Base-by-base conservation (phyloP, 2,329 filamentous ascomycete species). In the Aspergillus fumigatus region DNA sequence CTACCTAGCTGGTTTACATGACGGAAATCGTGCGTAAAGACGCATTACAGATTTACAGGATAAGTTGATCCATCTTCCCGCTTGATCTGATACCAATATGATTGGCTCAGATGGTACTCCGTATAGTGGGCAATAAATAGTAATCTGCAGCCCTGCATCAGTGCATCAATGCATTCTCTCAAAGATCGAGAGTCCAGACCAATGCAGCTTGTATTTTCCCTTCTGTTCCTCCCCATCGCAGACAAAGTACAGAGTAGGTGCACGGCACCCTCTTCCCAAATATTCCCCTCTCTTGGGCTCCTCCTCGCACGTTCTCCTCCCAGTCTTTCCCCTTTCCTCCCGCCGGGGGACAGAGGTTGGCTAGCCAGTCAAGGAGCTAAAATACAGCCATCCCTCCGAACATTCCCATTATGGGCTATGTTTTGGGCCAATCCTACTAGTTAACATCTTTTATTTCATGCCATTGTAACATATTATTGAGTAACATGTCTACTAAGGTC, bases 61-160 rank as follows among this genome's bases (percentile, higher is more conserved):
- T 7, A 38, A 17, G 27, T 52, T 43, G 35, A 25, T 52, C 19
- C 21, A 48, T 48, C 48, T 29, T 50, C 48, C 32, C 26, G 6
- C 19, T 19, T 29, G 26, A 50, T 29, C n/a, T 52, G 25, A 47
- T 32, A 8, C 11, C 7, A 29, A 8, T 32, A 32, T 26, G 26
- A 40, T 47, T 48, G 9, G 29, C 52, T 50, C 40, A 29, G 40
- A 51, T 50, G n/a, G 53, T 47, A n/a, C n/a, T n/a, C n/a, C n/a
- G n/a, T n/a, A 49, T 27, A 53, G 25, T 14, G 51, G 25, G 27
- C 27, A 14, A 50, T 45, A 56, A 32, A 5, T 35, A 17, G 11
- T 35, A 35, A 55, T 60, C 58, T 60, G 58, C 60, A 61, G 61
- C 59, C 55, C 53, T 61, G 57, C 57, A 60, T 56, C 55, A 49